Base-by-base conservation (phyloP, 345 rosid species). In the Diplotaxis tenuifolia region DNA sequence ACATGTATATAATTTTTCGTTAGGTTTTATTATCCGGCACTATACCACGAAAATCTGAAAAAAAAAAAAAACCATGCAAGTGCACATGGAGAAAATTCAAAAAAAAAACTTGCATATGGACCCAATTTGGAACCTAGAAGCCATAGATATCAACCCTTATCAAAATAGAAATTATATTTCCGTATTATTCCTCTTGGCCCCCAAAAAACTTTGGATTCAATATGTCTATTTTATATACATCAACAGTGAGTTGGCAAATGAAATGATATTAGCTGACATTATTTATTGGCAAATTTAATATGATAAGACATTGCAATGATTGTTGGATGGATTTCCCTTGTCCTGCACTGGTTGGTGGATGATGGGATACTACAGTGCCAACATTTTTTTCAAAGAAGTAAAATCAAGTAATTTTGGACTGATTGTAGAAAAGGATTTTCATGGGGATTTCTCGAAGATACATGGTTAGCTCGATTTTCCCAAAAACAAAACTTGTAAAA, bases 271-370 rank as follows among this genome's bases (percentile, higher is more conserved):
- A 7, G 58, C 49, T 14, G 66, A 64, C 53, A 71, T 71, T 45
- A 65, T 36, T 49, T 36, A 58, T 23, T 27, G 22, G 7, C 29
- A 31, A 40, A 65, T 25, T 71, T 18, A 71, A 59, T 77, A 38
- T 53, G 80, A 71, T 71, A 71, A 28, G 80, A 77, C 80, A 77
- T 71, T 65, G 80, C 76, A 71, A 53, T 71, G 80, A 72, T 71
- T 19, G 68, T 70, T 52, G 64, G 54, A 53, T 68, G 27, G 29
- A 9, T 53, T 50, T 68, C 45, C 10, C 50, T 61, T 75, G 78
- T 68, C 64, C 34, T 67, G 34, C 15, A 75, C 59, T 68, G 69
- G 72, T 57, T 70, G 75, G 29, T 65, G 76, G 67, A 32, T 71
- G 76, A 77, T 71, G 68, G 67, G 80, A 77, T 71, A 38, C 68